These are phyloP conservation scores for Platismatia glauca DNA, from an alignment of 495 filamentous ascomycete species.

Conservation along the genomic window DNA sequence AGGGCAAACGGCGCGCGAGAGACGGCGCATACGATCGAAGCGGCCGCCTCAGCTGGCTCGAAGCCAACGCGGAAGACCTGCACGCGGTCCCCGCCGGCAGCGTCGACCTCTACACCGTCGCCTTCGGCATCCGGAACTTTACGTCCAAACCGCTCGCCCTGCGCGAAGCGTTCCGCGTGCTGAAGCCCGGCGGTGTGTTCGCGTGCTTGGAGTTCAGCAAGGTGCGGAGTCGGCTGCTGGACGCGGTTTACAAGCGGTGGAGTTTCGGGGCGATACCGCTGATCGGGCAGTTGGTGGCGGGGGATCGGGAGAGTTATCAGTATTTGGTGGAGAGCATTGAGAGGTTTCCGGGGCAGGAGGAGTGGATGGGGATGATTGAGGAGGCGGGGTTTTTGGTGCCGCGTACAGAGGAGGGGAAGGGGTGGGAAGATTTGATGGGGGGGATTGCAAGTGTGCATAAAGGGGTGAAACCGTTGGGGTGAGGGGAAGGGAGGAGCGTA, in stretches of 20 bases:
- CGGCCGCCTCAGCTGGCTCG: slow-evolving; percentile 62
- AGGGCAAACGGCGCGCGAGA: slow-evolving; percentile 68
- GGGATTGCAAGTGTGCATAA: slow-evolving; percentile 95
- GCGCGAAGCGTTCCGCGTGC: slow-evolving; percentile 70
- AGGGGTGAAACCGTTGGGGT: slow-evolving; percentile 71
- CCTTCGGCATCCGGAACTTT: slow-evolving; percentile 97
- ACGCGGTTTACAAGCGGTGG: slow-evolving; percentile 91
- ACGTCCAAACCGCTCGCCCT: slow-evolving; percentile 75
- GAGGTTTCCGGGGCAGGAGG: slow-evolving; percentile 73
- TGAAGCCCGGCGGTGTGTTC: slow-evolving; percentile 92
- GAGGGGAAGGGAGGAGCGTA: not conserved
- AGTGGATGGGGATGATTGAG: slow-evolving; percentile 79
- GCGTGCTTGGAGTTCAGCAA: slow-evolving; percentile 94
- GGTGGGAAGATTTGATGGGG: slow-evolving; percentile 80
- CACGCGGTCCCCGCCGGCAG: slow-evolving; percentile 51
- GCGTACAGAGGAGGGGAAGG: slow-evolving; percentile 40
- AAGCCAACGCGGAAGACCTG: slow-evolving; percentile 83
- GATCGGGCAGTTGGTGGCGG: slow-evolving; percentile 91
- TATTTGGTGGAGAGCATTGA: slow-evolving; percentile 98
- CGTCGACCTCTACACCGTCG: slow-evolving; percentile 91
- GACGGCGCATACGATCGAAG: slow-evolving; percentile 49
- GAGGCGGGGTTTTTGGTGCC: slow-evolving; percentile 82
- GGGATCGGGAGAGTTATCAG: slow-evolving; percentile 92
- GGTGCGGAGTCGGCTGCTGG: slow-evolving; percentile 61
- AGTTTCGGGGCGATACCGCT: slow-evolving; percentile 89